Base-by-base conservation (phyloP, 116 monocot species). In the Cymodocea nodosa region DNA sequence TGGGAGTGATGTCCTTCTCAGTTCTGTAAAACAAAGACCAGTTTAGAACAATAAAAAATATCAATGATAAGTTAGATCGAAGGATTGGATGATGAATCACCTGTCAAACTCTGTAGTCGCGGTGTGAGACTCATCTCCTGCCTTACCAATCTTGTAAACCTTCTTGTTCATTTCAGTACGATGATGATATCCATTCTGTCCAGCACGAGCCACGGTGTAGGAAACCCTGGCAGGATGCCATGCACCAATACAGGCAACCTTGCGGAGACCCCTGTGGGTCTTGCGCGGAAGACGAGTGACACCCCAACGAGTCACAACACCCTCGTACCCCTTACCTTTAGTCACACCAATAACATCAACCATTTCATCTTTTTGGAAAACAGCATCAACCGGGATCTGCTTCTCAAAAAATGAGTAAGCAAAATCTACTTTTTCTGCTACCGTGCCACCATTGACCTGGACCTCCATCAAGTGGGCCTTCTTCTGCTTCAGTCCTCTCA, bases 401-500 rank as follows among this genome's bases (percentile, higher is more conserved):
- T 74, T 79, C 70, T 79, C 79, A 36, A 79, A 74, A 63, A 79
- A 79, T 0, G 53, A n/a, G 52, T 71, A 63, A 0, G 82, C 78
- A 71, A 68, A 78, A 71, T 82, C 82, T 1, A 82, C 82, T 59
- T 82, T 82, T 50, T 82, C 64, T 0, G 74, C 74, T 23, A 79
- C 16, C 7, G 75, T 79, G 10, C 79, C 75, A 17, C 79, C 75
- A 67, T 75, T 79, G 9, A 75, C 79, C 40, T 79, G 79, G 19
- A 79, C 71, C 67, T 71, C 75, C 79, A 74, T 75, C 61, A 82
- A 50, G 65, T 78, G 78, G 22, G 82, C 78, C 58, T 82, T 82
- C 56, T 78, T 82, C 72, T 82, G 82, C 51, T 82, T 82, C 44
- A 78, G 68, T 22, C 79, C 82, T 70, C 72, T 82, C 82, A 82